phyloP scores from a whole-genome alignment of 2,329 filamentous ascomycete genomes.

The Bipolaris oryzae region DNA sequence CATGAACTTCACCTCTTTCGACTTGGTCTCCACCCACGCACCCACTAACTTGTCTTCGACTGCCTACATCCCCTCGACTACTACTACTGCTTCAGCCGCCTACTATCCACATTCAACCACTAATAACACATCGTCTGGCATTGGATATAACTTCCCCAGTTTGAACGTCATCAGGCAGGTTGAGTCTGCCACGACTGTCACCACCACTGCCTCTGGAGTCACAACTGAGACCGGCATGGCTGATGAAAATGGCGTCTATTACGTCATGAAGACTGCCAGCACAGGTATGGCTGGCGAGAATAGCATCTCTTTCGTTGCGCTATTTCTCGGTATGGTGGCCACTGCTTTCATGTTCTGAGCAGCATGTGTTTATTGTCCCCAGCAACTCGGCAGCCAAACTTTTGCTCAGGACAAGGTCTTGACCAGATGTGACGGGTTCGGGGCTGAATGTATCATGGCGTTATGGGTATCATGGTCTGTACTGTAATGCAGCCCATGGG shows the following conservation, averaged over 20 bases:
- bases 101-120: not conserved
- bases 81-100: not conserved
- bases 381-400: not conserved
- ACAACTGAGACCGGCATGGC: constrained; percentile 7
- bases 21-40: not conserved
- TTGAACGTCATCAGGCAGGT: constrained; percentile 11
- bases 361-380: not conserved
- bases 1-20: not conserved
- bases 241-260: constrained; percentile 2
- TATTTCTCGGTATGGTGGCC: constrained; percentile 13
- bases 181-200: not conserved
- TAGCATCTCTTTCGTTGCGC: constrained; percentile 7
- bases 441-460: not conserved
- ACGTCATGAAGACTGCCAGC: no score
- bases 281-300: constrained; percentile 11
- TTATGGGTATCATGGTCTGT: not conserved
- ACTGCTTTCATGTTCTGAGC: constrained; percentile 11
- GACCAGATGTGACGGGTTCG: not conserved
- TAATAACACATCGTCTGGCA: constrained; percentile 6
- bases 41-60: constrained; percentile 5
- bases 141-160: constrained; percentile 13
- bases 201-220: not conserved
- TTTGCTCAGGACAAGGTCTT: not conserved
- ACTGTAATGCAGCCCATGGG: not conserved
- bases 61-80: not conserved